phyloP scores from a whole-genome alignment of 805 yeast species.

The Blastobotrys muscicola region DNA sequence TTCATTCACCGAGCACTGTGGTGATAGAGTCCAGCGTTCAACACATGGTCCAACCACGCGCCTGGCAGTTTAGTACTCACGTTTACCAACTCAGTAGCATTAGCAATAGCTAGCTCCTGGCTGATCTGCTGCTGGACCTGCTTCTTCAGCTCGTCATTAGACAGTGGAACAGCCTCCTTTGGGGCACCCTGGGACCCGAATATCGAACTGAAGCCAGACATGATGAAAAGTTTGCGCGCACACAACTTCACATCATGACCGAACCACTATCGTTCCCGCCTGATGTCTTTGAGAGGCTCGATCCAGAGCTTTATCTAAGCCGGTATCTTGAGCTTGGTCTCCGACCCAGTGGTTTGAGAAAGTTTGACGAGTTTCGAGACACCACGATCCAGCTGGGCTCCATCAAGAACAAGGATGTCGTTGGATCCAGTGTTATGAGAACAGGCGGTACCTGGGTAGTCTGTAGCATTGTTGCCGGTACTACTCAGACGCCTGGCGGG shows the following conservation, averaged over 20 bases:
- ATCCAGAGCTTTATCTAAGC: conserved; percentile 76
- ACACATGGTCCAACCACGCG: too few relatives aligned
- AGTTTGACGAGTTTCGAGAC: conserved; percentile 62
- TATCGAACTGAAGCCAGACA: conserved; percentile 17
- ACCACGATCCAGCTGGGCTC: conserved; percentile 30
- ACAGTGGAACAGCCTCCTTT: conserved; percentile 6
- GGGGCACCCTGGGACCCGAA: conserved; percentile 16
- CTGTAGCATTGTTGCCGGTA: conserved; percentile 31
- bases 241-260: background rate
- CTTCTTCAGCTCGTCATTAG: conserved; percentile 40
- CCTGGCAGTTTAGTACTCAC: too few relatives aligned
- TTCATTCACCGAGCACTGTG: too few relatives aligned
- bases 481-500: conserved; percentile 11
- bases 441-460: conserved; percentile 67
- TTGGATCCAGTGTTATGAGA: conserved; percentile 63
- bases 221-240: conserved; percentile 2
- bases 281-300: conserved; percentile 68
- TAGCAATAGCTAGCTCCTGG: conserved; percentile 82
- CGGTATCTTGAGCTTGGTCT: conserved; percentile 66
- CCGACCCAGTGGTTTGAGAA: conserved; percentile 62
- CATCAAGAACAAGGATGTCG: conserved; percentile 21
- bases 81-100: conserved; percentile 80
- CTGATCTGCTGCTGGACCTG: conserved; percentile 62
- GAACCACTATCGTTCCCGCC: conserved; percentile 63
- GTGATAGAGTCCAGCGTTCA: too few relatives aligned